Percentiles rank a stretch among this genome's conserved stretches.
Evolutionary conservation across 2,329 filamentous ascomycete species (phyloP).

Genomic region (Penicillium nordicum): DNA sequence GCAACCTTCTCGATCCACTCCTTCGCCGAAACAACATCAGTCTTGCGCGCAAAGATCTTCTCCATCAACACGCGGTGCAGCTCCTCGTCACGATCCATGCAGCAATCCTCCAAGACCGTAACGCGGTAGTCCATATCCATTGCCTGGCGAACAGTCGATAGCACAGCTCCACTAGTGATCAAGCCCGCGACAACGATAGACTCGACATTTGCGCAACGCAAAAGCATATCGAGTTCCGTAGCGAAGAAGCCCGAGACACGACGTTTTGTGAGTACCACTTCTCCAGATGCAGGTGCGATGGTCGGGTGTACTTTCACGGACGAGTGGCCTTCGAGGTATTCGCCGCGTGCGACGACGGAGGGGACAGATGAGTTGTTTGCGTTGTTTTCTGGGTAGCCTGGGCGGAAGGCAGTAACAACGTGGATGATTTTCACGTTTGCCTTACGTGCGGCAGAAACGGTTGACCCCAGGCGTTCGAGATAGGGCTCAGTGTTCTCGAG

Average conservation of each 20-base stretch:
- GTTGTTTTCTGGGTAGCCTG: conserved; percentile 31
- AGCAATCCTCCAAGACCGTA: conserved; percentile 36
- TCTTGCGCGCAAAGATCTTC: conserved; percentile 34
- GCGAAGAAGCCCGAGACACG: conserved; percentile 37
- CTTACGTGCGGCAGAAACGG: conserved; percentile 25
- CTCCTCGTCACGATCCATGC: conserved; percentile 34
- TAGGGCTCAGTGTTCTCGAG: conserved; percentile 21
- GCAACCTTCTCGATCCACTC: conserved; percentile 27
- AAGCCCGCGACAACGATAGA: conserved; percentile 36
- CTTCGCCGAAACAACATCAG: conserved; percentile 23
- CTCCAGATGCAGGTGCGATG: conserved; percentile 20
- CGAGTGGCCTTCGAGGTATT: conserved; percentile 25
- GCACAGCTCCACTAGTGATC: conserved; percentile 36
- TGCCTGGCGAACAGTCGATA: conserved; percentile 38
- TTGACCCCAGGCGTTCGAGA: conserved; percentile 21
- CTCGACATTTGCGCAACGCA: conserved; percentile 28
- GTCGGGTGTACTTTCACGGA: conserved; percentile 20
- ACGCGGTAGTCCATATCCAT: conserved; percentile 37
- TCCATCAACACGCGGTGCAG: conserved; percentile 34
- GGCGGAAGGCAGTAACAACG: conserved; percentile 33
- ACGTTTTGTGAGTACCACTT: conserved; percentile 35
- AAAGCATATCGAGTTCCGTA: conserved; percentile 36
- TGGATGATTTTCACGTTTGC: conserved; percentile 31
- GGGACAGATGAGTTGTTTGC: conserved; percentile 23
- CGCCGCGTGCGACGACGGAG: conserved; percentile 15